Evolutionary conservation across 2,329 filamentous ascomycete genomes (phyloP).

Genomic region (Tolypocladium pustulatum): DNA sequence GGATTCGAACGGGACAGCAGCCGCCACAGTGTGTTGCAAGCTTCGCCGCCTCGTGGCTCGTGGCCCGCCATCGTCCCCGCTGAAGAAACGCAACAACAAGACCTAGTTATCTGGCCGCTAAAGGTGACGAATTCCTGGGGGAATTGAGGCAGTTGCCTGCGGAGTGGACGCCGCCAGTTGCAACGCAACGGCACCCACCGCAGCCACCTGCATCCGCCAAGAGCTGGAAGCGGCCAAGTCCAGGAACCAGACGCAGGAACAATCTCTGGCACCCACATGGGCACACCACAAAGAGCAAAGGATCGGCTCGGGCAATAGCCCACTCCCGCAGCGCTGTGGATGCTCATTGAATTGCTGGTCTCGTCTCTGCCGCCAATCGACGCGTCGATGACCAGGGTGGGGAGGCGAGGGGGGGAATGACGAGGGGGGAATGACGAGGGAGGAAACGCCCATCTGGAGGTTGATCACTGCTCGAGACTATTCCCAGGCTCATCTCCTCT

Average conservation of each 20-base stretch:
- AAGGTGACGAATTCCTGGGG: not conserved
- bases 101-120: not conserved
- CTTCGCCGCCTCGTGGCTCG: not conserved
- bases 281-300: constrained; percentile 5
- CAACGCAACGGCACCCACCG: not conserved
- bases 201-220: not conserved
- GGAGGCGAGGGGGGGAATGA: not conserved
- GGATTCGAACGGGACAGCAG: not conserved
- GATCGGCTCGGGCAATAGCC: constrained; percentile 1
- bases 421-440: not conserved
- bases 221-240: constrained; percentile 1
- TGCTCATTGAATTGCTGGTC: not conserved
- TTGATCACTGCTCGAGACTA: not conserved
- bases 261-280: constrained; percentile 14
- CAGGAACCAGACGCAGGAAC: constrained; percentile 12
- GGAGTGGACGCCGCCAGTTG: not conserved
- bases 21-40: no score
- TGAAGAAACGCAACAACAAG: not conserved
- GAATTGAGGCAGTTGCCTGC: not conserved
- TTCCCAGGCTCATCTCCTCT: not conserved
- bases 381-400: not conserved
- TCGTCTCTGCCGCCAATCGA: not conserved
- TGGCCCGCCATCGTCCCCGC: not conserved
- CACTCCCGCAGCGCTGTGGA: not conserved
- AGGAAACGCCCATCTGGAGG: not conserved